Conservation (phyloP, 108 stramenopile genomes). For the Cyclotella cryptica region DNA sequence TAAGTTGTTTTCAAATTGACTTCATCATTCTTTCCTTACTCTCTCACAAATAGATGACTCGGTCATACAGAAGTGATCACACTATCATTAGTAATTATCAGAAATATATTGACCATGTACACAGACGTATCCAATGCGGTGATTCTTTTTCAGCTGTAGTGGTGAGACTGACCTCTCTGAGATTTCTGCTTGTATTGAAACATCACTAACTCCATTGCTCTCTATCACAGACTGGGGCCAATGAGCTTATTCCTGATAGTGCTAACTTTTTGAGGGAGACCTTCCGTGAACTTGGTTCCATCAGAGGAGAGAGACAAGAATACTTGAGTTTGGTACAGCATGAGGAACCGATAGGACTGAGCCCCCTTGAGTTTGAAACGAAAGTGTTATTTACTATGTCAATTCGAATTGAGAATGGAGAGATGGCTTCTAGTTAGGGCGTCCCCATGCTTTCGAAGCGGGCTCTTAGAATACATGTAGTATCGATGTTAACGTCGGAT, state of each 20-base stretch:
- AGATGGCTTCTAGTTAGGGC: no score
- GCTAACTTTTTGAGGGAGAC: constrained; percentile 38
- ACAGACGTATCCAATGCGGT: constrained; percentile 25
- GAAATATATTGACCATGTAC: constrained; percentile 30
- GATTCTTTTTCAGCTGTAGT: constrained; percentile 32
- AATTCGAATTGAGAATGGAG: no score
- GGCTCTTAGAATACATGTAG: no score
- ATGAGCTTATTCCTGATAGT: constrained; percentile 25
- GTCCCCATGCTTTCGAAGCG: no score
- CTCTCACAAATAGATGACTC: constrained; percentile 5
- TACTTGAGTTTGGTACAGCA: neutral
- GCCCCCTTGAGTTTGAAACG: constrained; percentile 4
- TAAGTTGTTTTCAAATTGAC: neutral
- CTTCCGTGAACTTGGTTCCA: constrained; percentile 28
- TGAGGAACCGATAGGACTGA: constrained; percentile 19
- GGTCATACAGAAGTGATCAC: constrained; percentile 5
- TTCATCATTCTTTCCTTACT: neutral
- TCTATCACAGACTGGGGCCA: constrained; percentile 35
- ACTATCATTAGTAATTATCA: constrained; percentile 14
- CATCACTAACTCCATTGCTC: no score
- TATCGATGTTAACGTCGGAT: no score
- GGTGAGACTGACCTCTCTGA: neutral
- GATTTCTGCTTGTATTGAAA: no score
- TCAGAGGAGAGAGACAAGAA: constrained; percentile 18
- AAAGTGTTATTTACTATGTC: no score